Evolutionary conservation across 179 eudicot genomes (phyloP).

Genomic region (Carnegiea gigantea): DNA sequence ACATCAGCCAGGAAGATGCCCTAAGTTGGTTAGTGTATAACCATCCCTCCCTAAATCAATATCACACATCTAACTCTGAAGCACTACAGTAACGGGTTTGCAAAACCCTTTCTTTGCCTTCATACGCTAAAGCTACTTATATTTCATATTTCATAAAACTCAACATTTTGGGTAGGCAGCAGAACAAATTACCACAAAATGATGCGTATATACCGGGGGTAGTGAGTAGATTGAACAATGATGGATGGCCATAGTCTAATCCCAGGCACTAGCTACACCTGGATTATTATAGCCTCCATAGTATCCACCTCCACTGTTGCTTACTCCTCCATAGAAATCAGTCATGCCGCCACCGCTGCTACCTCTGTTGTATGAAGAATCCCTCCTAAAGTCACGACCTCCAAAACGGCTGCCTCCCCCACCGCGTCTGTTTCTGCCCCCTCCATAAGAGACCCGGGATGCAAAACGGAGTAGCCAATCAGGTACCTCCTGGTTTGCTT

Average conservation of each 20-base stretch:
- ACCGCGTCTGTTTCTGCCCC: conserved; percentile 60
- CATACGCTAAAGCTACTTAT: conserved; percentile 8
- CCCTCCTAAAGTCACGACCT: conserved; percentile 88
- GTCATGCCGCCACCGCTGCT: conserved; percentile 48
- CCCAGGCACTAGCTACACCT: conserved; percentile 31
- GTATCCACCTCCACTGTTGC: conserved; percentile 26
- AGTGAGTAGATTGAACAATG: conserved; percentile 26
- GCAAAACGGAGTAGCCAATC: conserved; percentile 89
- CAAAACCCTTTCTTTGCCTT: not conserved
- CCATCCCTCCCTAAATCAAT: conserved; percentile 8
- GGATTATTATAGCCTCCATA: conserved; percentile 16
- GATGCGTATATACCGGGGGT: conserved; percentile 6
- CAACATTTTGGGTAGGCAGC: conserved; percentile 2
- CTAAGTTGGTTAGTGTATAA: conserved; percentile 9
- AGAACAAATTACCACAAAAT: conserved; percentile 13
- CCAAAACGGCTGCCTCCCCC: conserved; percentile 86
- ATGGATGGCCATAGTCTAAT: conserved; percentile 4
- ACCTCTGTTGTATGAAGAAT: conserved; percentile 44
- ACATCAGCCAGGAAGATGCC: not conserved
- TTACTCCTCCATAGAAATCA: conserved; percentile 59
- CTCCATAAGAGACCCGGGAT: conserved; percentile 57
- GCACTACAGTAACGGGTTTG: conserved; percentile 7
- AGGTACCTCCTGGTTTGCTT: conserved; percentile 93
- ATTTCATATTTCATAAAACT: not conserved
- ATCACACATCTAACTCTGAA: conserved; percentile 12